Percentiles rank a stretch among this genome's conserved stretches.
Evolutionary conservation across 768 basidiomycete species (phyloP).

Genomic region (Lanmaoa rubissima): DNA sequence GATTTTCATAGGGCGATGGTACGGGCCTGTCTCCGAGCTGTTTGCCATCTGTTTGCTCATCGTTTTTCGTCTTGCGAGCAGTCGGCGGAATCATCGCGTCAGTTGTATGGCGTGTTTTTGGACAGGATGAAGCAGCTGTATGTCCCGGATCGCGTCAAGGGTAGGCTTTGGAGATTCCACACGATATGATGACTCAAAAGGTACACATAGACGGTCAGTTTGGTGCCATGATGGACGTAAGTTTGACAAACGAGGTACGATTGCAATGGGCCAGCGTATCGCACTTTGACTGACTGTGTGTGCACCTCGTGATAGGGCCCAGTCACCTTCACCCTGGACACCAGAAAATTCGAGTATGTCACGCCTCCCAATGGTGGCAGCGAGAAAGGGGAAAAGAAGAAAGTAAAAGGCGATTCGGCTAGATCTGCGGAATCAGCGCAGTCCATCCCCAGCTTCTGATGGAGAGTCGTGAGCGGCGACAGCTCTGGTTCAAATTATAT

Average conservation of each 20-base stretch:
- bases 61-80: slow-evolving; percentile 30
- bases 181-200: neutral
- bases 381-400: slow-evolving; percentile 13
- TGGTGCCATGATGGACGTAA: slow-evolving; percentile 95
- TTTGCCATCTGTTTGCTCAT: neutral
- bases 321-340: slow-evolving; percentile 81
- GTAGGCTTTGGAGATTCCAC: slow-evolving; percentile 34
- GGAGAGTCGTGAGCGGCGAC: slow-evolving; percentile 8
- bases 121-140: slow-evolving; percentile 65
- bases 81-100: slow-evolving; percentile 64
- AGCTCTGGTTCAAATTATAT: neutral
- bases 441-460: neutral
- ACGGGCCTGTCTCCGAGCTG: slow-evolving; percentile 16
- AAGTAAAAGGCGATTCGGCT: neutral
- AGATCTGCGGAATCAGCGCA: slow-evolving; percentile 5
- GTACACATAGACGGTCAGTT: slow-evolving; percentile 74
- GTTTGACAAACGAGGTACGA: slow-evolving; percentile 80
- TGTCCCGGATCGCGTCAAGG: slow-evolving; percentile 74
- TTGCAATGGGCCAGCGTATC: neutral
- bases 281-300: slow-evolving; percentile 1
- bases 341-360: slow-evolving; percentile 73
- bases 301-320: slow-evolving; percentile 55
- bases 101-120: slow-evolving; percentile 72
- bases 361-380: slow-evolving; percentile 17
- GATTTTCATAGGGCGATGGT: slow-evolving; percentile 97